Conservation (phyloP, 805 yeast species). For the Candida silvatica region DNA sequence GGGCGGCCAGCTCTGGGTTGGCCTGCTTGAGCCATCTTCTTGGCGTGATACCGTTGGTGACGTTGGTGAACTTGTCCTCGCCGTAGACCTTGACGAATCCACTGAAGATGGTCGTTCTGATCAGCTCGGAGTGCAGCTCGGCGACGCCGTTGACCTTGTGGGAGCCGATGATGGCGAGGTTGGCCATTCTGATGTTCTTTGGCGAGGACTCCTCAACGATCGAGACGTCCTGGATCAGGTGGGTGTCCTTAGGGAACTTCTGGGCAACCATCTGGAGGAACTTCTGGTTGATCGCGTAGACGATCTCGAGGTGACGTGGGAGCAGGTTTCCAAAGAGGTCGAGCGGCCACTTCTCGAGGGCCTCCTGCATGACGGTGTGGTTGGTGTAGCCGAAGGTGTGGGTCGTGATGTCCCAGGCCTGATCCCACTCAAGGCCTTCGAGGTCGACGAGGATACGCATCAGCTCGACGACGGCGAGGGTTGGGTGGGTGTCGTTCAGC, state of each 20-base stretch:
- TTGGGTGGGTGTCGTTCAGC: slow-evolving; percentile 92
- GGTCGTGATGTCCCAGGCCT: slow-evolving; percentile 80
- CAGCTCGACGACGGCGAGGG: slow-evolving; percentile 82
- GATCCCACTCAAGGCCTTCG: slow-evolving; percentile 74
- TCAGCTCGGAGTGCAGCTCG: slow-evolving; percentile 85
- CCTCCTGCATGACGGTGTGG: slow-evolving; percentile 93
- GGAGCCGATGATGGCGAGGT: slow-evolving; percentile 82
- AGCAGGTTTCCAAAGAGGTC: slow-evolving; percentile 67
- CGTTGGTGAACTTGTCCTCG: slow-evolving; percentile 75
- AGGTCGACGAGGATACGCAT: slow-evolving; percentile 80
- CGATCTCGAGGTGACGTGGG: slow-evolving; percentile 88
- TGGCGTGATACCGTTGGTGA: slow-evolving; percentile 93
- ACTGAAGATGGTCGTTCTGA: slow-evolving; percentile 80
- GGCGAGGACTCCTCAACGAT: slow-evolving; percentile 76
- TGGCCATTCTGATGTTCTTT: slow-evolving; percentile 88
- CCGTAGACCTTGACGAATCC: slow-evolving; percentile 86
- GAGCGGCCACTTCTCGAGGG: slow-evolving; percentile 93
- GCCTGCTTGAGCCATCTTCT: slow-evolving; percentile 96
- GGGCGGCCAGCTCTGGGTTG: slow-evolving; percentile 68
- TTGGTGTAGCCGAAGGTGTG: slow-evolving; percentile 85
- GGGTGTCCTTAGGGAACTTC: slow-evolving; percentile 68
- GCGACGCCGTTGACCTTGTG: slow-evolving; percentile 96
- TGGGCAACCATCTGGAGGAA: slow-evolving; percentile 72
- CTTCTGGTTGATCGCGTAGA: slow-evolving; percentile 74
- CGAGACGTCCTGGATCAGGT: slow-evolving; percentile 61